Conservation (phyloP, 495 filamentous ascomycete genomes). For the Penicillium argentinense region DNA sequence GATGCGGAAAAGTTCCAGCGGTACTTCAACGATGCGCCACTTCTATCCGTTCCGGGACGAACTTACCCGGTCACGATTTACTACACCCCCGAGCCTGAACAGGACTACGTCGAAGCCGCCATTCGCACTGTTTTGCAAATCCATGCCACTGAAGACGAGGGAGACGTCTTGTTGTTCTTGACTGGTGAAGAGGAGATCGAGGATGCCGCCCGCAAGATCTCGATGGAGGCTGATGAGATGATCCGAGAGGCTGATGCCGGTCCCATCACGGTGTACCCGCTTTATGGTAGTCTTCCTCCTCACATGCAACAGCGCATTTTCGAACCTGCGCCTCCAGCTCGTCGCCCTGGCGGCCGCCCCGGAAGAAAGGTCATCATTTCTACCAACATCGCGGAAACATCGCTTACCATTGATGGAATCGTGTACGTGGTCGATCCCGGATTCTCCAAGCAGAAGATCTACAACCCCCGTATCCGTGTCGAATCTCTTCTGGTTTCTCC, state of each 20-base stretch:
- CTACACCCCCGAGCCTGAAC: conserved; percentile 94
- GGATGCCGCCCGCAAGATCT: conserved; percentile 89
- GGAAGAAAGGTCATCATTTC: conserved; percentile 95
- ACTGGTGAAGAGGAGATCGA: conserved; percentile 99
- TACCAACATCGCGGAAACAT: conserved; percentile 98
- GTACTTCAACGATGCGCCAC: conserved; percentile 94
- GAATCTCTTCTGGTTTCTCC: conserved; percentile 95
- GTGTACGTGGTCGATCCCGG: conserved; percentile 98
- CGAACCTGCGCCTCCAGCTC: conserved; percentile 75
- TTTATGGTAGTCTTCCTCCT: conserved; percentile 92
- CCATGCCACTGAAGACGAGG: conserved; percentile 86
- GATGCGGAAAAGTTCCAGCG: conserved; percentile 97
- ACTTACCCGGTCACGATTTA: conserved; percentile 98
- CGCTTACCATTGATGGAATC: conserved; percentile 96
- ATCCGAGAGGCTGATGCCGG: conserved; percentile 85
- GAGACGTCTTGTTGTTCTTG: conserved; percentile 93
- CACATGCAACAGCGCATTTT: conserved; percentile 94
- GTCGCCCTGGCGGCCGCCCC: conserved; percentile 72
- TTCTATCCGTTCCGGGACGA: conserved; percentile 91
- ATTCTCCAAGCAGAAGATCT: conserved; percentile 99
- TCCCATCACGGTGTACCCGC: conserved; percentile 84
- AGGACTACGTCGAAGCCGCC: conserved; percentile 95
- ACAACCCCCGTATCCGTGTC: conserved; percentile 94
- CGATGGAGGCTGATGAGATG: conserved; percentile 87
- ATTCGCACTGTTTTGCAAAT: conserved; percentile 95